These are phyloP conservation scores for Didymella exigua DNA, from an alignment of 2,329 filamentous ascomycete species.

Conservation along the genomic window DNA sequence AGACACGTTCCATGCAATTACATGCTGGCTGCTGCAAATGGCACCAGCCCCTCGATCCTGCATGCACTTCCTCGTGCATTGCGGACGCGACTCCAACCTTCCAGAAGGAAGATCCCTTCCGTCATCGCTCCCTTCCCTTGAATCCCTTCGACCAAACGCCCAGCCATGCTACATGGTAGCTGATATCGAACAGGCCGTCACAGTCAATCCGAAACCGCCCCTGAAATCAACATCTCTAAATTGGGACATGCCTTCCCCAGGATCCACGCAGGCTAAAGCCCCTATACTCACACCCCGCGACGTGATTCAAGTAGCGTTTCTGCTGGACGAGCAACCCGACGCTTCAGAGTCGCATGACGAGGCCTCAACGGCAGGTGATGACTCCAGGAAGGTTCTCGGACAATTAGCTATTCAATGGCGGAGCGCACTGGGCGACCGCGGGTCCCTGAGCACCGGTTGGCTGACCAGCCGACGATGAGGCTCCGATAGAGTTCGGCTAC, in stretches of 20 bases:
- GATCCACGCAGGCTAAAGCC: conserved; percentile 38
- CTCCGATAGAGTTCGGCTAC: conserved; percentile 7
- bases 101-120: neutral
- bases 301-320: conserved; percentile 68
- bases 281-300: conserved; percentile 65
- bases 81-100: conserved; percentile 19
- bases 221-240: conserved; percentile 62
- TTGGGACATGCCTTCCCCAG: conserved; percentile 55
- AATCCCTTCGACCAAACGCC: neutral
- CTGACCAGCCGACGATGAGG: conserved; percentile 54
- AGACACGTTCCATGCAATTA: conserved; percentile 12
- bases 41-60: conserved; percentile 19
- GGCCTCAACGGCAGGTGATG: conserved; percentile 25
- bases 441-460: conserved; percentile 86
- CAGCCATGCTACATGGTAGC: neutral
- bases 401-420: conserved; percentile 87
- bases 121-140: conserved; percentile 14
- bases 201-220: conserved; percentile 57
- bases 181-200: conserved; percentile 43
- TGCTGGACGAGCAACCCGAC: conserved; percentile 61
- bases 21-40: conserved; percentile 2
- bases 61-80: conserved; percentile 14
- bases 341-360: conserved; percentile 54
- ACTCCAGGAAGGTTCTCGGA: conserved; percentile 69
- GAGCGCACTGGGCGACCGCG: conserved; percentile 85